Conservation (phyloP, 768 basidiomycete species). For the Dendrothele bispora region DNA sequence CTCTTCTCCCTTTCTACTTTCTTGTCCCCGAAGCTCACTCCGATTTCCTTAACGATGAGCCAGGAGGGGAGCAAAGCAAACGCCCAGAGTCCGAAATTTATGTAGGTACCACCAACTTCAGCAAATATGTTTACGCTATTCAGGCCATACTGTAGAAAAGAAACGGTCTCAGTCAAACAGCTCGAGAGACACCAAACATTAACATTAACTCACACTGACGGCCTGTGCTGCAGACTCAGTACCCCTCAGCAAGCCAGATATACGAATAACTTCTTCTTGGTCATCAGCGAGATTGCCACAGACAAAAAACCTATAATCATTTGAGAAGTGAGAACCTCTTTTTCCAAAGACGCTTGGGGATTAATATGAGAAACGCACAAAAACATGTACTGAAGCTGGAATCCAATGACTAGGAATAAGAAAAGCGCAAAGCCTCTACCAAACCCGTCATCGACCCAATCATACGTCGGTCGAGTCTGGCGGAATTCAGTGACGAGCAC, state of each 20-base stretch:
- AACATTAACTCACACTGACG: too few relatives aligned
- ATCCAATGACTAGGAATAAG: slow-evolving; percentile 1
- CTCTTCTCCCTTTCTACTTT: too few relatives aligned
- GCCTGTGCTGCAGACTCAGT: background rate
- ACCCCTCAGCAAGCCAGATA: background rate
- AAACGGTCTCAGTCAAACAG: too few relatives aligned
- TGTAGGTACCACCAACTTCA: background rate
- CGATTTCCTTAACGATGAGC: background rate
- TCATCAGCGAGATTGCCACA: background rate
- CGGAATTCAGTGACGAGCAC: slow-evolving; percentile 7
- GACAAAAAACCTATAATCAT: slow-evolving; percentile 4
- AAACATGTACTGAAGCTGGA: slow-evolving; percentile 8
- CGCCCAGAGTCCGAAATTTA: background rate
- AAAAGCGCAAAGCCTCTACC: slow-evolving; percentile 3
- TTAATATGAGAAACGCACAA: background rate
- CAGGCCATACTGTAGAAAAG: too few relatives aligned
- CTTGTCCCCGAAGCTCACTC: too few relatives aligned
- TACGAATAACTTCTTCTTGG: background rate
- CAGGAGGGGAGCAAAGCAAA: background rate
- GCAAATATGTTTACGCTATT: background rate
- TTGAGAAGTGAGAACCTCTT: too few relatives aligned
- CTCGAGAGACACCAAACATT: too few relatives aligned
- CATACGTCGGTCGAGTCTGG: background rate
- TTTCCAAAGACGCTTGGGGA: too few relatives aligned
- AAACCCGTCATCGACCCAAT: slow-evolving; percentile 7